These are phyloP conservation scores for Rhodotorula sp. DNA, from an alignment of 1,284 basidiomycete species.

Conservation along the genomic window DNA sequence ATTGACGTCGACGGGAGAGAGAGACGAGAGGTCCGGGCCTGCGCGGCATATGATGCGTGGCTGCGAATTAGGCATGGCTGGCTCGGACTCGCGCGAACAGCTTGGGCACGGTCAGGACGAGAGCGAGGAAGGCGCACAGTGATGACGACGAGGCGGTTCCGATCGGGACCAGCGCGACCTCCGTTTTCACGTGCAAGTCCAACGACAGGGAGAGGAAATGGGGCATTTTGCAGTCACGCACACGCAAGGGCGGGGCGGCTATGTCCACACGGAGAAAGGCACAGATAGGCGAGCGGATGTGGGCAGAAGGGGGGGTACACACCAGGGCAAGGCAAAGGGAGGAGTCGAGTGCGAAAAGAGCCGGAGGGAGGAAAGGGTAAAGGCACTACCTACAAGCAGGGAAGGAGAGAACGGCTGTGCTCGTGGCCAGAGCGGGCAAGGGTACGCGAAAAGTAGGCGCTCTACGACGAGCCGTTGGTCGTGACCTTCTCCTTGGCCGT, in stretches of 20 bases:
- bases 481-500: conserved; percentile 7
- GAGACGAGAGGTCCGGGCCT: conserved; percentile 19
- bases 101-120: no score
- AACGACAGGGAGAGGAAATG: background rate
- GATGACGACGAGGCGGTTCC: background rate
- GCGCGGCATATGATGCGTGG: conserved; percentile 31
- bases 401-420: background rate
- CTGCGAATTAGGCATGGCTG: background rate
- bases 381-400: background rate
- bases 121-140: background rate
- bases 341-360: background rate
- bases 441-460: background rate
- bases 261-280: background rate
- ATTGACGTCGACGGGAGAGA: conserved; percentile 25
- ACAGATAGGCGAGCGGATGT: no score
- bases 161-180: background rate
- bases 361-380: background rate
- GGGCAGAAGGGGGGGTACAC: no score
- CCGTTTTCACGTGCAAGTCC: background rate
- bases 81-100: no score
- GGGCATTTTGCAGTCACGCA: background rate
- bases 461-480: background rate
- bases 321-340: no score
- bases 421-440: background rate
- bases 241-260: background rate